Conservation (phyloP, 441 rosid genomes). For the Populus hybrid region DNA sequence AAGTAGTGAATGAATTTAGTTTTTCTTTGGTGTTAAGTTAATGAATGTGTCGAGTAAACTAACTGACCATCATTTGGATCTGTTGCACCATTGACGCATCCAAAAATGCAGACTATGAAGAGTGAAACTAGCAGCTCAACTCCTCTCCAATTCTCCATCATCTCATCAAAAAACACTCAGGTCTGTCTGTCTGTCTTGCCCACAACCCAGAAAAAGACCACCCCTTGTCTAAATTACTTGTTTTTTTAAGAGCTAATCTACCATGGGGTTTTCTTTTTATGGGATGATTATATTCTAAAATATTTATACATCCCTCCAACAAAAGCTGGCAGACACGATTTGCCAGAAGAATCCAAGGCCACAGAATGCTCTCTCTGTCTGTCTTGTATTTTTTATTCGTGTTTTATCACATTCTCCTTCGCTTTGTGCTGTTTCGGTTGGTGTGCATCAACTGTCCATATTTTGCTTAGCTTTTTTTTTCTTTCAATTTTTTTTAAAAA, state of each 20-base stretch:
- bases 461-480: not conserved
- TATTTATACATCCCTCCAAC: conserved; percentile 10
- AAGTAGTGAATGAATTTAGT: not conserved
- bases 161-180: conserved; percentile 11
- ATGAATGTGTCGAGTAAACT: not conserved
- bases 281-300: not conserved
- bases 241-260: not conserved
- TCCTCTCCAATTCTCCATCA: conserved; percentile 41
- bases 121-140: conserved; percentile 24
- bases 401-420: not conserved
- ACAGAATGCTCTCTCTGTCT: conserved; percentile 15
- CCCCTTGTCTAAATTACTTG: conserved; percentile 1
- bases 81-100: conserved; percentile 66
- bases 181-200: not conserved
- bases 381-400: not conserved
- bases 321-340: conserved; percentile 58
- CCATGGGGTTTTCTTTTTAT: not conserved
- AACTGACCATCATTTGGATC: conserved; percentile 81
- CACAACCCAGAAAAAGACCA: not conserved
- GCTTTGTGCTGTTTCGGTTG: conserved; percentile 31
- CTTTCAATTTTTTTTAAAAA: not conserved
- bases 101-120: conserved; percentile 51
- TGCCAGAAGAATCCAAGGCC: conserved; percentile 83
- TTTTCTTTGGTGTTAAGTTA: not conserved
- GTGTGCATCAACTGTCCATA: conserved; percentile 13